Evolutionary conservation across 441 rosid species (phyloP).

Genomic region (Theobroma grandiflorum): DNA sequence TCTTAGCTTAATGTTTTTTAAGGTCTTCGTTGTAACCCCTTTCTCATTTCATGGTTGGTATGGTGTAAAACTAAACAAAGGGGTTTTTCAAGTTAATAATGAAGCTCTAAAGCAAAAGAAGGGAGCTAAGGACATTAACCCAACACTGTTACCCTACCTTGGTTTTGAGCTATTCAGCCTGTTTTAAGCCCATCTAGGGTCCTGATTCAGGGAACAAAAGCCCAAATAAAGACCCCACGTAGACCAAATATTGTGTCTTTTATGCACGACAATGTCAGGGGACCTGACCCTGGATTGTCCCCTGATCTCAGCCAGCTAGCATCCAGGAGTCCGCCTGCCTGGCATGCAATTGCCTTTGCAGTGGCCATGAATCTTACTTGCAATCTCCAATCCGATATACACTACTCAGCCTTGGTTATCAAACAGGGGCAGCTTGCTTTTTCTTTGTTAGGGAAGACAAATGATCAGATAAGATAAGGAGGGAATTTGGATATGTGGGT

Average conservation of each 20-base stretch:
- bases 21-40: conserved; percentile 2
- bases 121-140: background rate
- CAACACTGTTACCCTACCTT: background rate
- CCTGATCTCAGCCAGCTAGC: conserved; percentile 18
- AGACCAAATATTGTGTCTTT: conserved; percentile 28
- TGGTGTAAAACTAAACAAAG: too few relatives aligned
- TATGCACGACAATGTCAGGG: conserved; percentile 21
- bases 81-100: too few relatives aligned
- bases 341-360: conserved; percentile 20
- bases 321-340: conserved; percentile 13
- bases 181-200: conserved; percentile 21
- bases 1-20: background rate
- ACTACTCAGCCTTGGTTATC: background rate
- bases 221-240: conserved; percentile 27
- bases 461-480: conserved; percentile 18
- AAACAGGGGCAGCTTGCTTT: background rate
- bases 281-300: conserved; percentile 11
- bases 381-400: background rate
- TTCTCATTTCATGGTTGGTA: too few relatives aligned
- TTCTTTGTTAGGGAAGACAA: background rate
- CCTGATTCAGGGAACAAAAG: conserved; percentile 26
- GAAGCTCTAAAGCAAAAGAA: too few relatives aligned
- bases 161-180: background rate
- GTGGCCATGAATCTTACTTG: conserved; percentile 7
- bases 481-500: background rate